Conservation (phyloP, 2,329 filamentous ascomycete genomes). For the Rhytidhysteron rufulum region DNA sequence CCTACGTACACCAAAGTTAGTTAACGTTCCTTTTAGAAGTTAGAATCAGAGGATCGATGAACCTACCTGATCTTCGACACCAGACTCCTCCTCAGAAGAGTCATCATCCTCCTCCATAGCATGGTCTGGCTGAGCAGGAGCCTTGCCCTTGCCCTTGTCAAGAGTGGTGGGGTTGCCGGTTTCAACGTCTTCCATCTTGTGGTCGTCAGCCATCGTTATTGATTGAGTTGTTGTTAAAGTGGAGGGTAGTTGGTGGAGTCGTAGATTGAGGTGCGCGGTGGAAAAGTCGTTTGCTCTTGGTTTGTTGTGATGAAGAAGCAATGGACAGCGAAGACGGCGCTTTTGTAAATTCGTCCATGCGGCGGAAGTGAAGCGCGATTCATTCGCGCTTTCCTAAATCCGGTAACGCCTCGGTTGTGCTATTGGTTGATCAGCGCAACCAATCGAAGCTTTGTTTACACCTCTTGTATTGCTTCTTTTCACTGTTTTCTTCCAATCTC, state of each 20-base stretch:
- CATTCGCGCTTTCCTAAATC: not conserved
- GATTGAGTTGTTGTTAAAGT: not conserved
- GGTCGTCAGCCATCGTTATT: constrained; percentile 30
- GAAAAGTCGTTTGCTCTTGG: not conserved
- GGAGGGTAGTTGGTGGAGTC: not conserved
- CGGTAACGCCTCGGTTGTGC: not conserved
- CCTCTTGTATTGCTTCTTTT: no score
- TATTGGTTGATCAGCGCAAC: not conserved
- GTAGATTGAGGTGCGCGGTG: not conserved
- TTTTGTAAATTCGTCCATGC: not conserved
- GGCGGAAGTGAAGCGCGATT: not conserved
- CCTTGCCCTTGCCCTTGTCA: constrained; percentile 88
- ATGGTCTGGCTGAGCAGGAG: constrained; percentile 54
- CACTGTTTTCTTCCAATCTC: no score
- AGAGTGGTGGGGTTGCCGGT: constrained; percentile 44
- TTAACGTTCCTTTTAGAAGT: constrained; percentile 12
- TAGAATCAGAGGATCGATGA: not conserved
- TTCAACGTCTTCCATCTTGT: constrained; percentile 35
- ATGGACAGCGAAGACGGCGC: not conserved
- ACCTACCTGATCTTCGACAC: constrained; percentile 56
- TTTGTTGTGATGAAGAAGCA: not conserved
- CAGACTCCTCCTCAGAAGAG: constrained; percentile 64
- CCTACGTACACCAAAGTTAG: constrained; percentile 25
- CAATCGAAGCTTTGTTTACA: not conserved
- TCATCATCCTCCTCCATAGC: constrained; percentile 73